Base-by-base conservation (phyloP, 2,329 filamentous ascomycete genomes). In the Westerdykella ornata region DNA sequence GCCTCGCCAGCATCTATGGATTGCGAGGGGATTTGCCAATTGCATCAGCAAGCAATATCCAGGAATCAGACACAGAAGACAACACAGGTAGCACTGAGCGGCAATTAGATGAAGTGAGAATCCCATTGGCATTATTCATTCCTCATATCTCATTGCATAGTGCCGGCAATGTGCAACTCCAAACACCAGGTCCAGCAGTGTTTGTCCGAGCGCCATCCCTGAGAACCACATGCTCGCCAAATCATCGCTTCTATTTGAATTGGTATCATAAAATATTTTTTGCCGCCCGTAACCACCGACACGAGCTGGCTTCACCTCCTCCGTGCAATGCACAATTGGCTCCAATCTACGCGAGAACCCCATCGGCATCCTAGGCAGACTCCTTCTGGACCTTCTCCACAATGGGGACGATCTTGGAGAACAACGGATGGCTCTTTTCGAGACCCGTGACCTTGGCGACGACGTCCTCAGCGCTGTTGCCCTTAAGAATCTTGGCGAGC, bases 401-500 rank as follows among this genome's bases (percentile, higher is more conserved):
- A 43, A 90, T 74, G 57, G 84, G 74, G 35, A 88, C 76, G 26
- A 96, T 78, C 60, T 81, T 76, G 44, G 78, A 70, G 70, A 82
- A 94, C 42, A 97, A 77, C 61, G 86, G 84, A 63, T 97, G 86
- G 17, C 68, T 72, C 45, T 80, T 70, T 56, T 88, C 80, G 42
- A 98, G 75, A 31, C 88, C 88, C 53, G 86, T 94, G 49, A 98
- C 78, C 68, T 90, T 78, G 63, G 74, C 72, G 35, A 90, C 86
- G 7, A 90, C 85, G 1, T 84, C 82, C 54, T 85, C 81, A 12
- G 90, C 73, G 2, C 74, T 73, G 60, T 84, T 77, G 48, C 82
- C 76, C 46, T 84, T 80, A 72, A 98, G 84, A 62, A 94, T 88
- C 72, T 85, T 81, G 58, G 87, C 86, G 9, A 98, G 77, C 69